Evolutionary conservation across 805 yeast genomes (phyloP), one percentile per base, ranked within the genome.

Genomic region (Cyberlindnera mississippiensis): DNA sequence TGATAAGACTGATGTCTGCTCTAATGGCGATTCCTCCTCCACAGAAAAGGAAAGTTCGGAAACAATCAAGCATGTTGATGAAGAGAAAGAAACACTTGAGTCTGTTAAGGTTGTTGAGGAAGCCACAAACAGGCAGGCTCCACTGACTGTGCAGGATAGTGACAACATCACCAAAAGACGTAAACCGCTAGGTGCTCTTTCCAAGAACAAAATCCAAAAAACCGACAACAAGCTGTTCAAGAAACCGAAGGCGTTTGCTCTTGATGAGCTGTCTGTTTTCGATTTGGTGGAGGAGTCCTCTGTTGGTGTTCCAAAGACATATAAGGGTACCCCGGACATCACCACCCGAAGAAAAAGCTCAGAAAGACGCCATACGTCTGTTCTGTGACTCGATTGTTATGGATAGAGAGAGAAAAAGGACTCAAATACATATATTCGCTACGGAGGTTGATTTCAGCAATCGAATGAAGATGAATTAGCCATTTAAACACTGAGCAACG

Each of bases 201-300:
- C 41, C 15, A 38, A 45, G 35, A 52, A 56, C 41, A 53, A 53
- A 39, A 31, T 53, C 10, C 41, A 44, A 10, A 55, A 42, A 20
- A 33, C 28, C 3, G 31, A 24, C 19, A 37, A 41, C 1, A 40
- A 47, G 10, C 41, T 41, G 3, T 18, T 40, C 38, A 42, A 42
- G 40, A 44, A 41, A 29, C 30, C 38, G 7, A 18, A 19, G 16
- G n/a, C 15, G 4, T 5, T 36, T 14, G 34, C 35, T n/a, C 24
- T 20, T 20, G 50, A 50, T 28, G 61, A 57, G 28, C 33, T 55
- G 37, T 54, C 62, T 6, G 61, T 54, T 12, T 57, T 57, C 38
- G 62, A 57, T 35, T 40, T 57, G 43, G 60, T 57, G 27, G 60
- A 57, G 32, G 62, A 57, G 37, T 33, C 51, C 12, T 51, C 54